phyloP scores from a whole-genome alignment of 2,329 filamentous ascomycete genomes.

The Sporothrix luriei region DNA sequence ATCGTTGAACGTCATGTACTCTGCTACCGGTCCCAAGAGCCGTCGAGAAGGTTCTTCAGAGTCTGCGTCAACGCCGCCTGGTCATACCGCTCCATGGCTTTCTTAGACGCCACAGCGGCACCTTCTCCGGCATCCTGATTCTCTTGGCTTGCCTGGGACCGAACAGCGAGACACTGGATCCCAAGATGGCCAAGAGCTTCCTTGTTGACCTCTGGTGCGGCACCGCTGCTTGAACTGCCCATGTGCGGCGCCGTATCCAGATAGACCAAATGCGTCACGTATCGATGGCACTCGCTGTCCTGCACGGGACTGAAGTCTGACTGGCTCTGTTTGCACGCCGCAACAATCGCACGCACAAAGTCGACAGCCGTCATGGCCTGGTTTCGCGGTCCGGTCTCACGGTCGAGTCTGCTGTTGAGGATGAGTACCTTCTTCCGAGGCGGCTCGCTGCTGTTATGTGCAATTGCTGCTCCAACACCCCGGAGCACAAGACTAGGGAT shows the following conservation, averaged over 20 bases:
- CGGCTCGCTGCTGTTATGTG: conserved; percentile 41
- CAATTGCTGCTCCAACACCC: conserved; percentile 68
- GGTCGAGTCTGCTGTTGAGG: conserved; percentile 79
- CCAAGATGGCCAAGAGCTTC: conserved; percentile 65
- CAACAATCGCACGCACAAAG: conserved; percentile 78
- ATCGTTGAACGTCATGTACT: neutral
- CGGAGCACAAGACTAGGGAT: conserved; percentile 79
- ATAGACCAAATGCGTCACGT: conserved; percentile 83
- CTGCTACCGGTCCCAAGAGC: conserved; percentile 3
- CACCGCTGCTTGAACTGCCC: conserved; percentile 46
- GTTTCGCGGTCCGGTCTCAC: conserved; percentile 75
- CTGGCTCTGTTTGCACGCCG: conserved; percentile 71
- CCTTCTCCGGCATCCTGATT: conserved; percentile 38
- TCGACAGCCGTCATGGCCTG: conserved; percentile 72
- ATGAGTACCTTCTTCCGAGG: conserved; percentile 74
- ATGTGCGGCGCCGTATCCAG: conserved; percentile 58
- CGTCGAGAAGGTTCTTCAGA: conserved; percentile 22
- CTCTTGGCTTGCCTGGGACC: conserved; percentile 61
- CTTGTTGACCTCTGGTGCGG: conserved; percentile 66
- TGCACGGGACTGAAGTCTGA: conserved; percentile 46
- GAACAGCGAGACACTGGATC: conserved; percentile 72
- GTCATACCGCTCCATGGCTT: conserved; percentile 27
- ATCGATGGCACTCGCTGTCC: conserved; percentile 59
- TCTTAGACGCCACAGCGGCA: neutral
- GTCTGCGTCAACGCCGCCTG: conserved; percentile 25